phyloP scores from a whole-genome alignment of 805 yeast genomes.

The Pichia occidentalis region DNA sequence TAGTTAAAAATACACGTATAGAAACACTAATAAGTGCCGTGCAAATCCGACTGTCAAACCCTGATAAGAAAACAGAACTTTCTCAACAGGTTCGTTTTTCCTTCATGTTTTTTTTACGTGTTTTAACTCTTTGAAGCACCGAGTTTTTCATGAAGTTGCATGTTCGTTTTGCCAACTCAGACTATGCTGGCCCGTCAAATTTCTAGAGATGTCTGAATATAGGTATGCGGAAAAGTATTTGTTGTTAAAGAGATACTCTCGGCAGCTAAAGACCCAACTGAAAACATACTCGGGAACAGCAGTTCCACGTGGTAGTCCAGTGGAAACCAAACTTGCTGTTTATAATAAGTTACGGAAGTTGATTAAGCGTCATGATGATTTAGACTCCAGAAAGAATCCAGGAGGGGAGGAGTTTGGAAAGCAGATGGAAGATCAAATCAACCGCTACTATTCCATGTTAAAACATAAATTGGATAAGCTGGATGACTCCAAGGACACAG shows the following conservation, averaged over 20 bases:
- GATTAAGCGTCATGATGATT: neutral
- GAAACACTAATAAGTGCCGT: too few relatives aligned
- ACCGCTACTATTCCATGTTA: slow-evolving; percentile 2
- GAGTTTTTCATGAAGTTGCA: too few relatives aligned
- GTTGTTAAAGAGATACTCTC: slow-evolving; percentile 3
- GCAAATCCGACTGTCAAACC: too few relatives aligned
- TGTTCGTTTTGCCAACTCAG: too few relatives aligned
- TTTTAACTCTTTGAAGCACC: too few relatives aligned
- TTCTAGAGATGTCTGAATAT: too few relatives aligned
- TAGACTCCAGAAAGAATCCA: neutral
- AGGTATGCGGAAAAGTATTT: slow-evolving; percentile 1
- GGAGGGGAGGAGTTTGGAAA: neutral
- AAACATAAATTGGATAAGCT: neutral
- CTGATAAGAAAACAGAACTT: too few relatives aligned
- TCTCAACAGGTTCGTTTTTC: neutral
- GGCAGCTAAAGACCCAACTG: slow-evolving; percentile 6
- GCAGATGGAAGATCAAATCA: neutral
- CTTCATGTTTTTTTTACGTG: neutral
- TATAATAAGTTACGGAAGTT: slow-evolving; percentile 12
- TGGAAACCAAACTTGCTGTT: slow-evolving; percentile 7
- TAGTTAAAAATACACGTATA: too few relatives aligned
- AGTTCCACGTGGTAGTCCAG: slow-evolving; percentile 2
- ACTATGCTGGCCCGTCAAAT: too few relatives aligned
- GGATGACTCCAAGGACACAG: neutral
- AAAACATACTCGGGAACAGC: slow-evolving; percentile 11